Base-by-base conservation (phyloP, 805 yeast species). In the Pichia gijzeniarum region DNA sequence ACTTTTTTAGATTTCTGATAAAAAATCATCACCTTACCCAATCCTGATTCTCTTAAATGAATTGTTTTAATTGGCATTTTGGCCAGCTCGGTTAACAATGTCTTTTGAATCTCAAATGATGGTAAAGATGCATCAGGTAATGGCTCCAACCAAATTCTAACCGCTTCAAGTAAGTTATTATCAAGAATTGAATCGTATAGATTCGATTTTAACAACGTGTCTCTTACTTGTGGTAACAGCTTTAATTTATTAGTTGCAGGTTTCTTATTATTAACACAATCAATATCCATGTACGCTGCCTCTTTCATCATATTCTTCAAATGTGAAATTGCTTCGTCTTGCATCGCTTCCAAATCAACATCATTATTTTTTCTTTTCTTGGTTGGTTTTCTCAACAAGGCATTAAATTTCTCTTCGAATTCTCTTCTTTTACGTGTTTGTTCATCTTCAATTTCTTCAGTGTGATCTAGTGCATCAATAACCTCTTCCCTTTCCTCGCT, bases 51-150 rank as follows among this genome's bases (percentile, higher is more conserved):
- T 53, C 95, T 81, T 49, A 93, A 70, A 68, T 93, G 99, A 59
- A 88, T 93, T 2, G 98, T 91, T 68, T 91, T 91, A 60, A 93
- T 89, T 19, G 98, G 99, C 48, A 93, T 72, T 45, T 80, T 75
- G 28, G 76, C 73, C 47, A 93, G 68, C 32, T 95, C 84, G 17
- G 71, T 70, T 54, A 93, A 85, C 55, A 93, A 68, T 45, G 85
- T 90, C 63, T 84, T 87, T 64, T 93, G 99, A 53, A 93, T 91
- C 63, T 89, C 95, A 68, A 85, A 93, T 1, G 96, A 90, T n/a
- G 99, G 99, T 67, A 93, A 73, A 10, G 96, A 87, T 38, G 95
- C 95, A 71, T 95, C 98, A 3, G 99, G 99, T 56, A 93, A 73
- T 27, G 99, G 99, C 65, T 93, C 99, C 47, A 93, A 73, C 99